Conservation (phyloP, 345 rosid species). For the Stellera chamaejasme region DNA sequence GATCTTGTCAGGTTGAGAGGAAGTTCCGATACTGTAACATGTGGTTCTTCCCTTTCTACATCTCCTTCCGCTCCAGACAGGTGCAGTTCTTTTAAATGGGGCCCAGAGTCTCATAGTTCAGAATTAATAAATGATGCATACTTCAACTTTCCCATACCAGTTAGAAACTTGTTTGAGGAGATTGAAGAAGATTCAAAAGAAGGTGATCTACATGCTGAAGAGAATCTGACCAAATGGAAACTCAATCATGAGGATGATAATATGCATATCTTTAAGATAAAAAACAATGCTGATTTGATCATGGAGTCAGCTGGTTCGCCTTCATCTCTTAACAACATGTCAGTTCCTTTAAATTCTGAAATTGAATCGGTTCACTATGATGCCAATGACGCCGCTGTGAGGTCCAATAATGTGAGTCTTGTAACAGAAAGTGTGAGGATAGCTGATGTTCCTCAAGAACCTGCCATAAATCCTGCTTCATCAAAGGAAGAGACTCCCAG, state of each 20-base stretch:
- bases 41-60: constrained; percentile 39
- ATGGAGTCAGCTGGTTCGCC: constrained; percentile 48
- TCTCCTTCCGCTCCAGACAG: constrained; percentile 33
- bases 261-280: constrained; percentile 76
- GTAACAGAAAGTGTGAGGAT: constrained; percentile 46
- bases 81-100: constrained; percentile 28
- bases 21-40: constrained; percentile 45
- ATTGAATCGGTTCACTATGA: constrained; percentile 40
- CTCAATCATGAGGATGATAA: constrained; percentile 42
- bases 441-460: constrained; percentile 48
- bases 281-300: constrained; percentile 64
- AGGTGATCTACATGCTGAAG: constrained; percentile 25
- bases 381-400: constrained; percentile 27
- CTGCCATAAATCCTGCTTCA: constrained; percentile 35
- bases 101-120: constrained; percentile 27
- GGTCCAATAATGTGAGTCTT: constrained; percentile 22
- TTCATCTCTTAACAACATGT: constrained; percentile 25
- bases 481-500: constrained; percentile 30
- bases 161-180: constrained; percentile 65
- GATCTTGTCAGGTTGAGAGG: constrained; percentile 50
- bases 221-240: constrained; percentile 25
- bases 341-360: constrained; percentile 33
- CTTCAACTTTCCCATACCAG: constrained; percentile 67
- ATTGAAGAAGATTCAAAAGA: constrained; percentile 42
- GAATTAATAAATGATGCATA: constrained; percentile 32